Base-by-base conservation (phyloP, 495 filamentous ascomycete genomes). In the Trichoderma virens region DNA sequence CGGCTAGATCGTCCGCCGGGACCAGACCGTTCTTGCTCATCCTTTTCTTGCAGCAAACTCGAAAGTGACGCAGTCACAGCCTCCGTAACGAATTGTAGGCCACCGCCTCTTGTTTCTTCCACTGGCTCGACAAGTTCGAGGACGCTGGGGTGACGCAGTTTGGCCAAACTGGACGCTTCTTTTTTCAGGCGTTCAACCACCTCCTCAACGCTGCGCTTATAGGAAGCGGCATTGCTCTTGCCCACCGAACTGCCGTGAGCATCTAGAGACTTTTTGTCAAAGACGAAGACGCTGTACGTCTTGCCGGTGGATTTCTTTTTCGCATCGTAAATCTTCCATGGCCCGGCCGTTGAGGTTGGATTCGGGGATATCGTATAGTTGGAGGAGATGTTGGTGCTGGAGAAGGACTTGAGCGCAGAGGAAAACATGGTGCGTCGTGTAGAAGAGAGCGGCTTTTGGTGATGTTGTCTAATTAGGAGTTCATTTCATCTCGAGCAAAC, bases 301-400 rank as follows among this genome's bases (percentile, higher is more conserved):
- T 93, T 96, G 38, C 86, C 88, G 0, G 92, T 94, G 14, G 88
- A 89, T 74, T 97, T 97, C 75, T 96, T 96, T 81, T 95, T 97
- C 54, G 90, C 95, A 78, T 95, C 90, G 79, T 91, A 92, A 74
- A 98, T 93, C 78, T 92, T 96, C 94, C 94, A 98, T 28, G 93
- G 90, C 25, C 94, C 94, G 27, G 92, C 89, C 35, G 84, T 83
- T 23, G 90, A 84, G 13, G 82, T 83, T 25, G 89, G 83, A 62
- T 83, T 81, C 23, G 86, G 79, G 8, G 90, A 84, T 61, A 97
- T 79, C 64, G 86, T 83, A 76, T 98, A 98, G 75, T 96, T 93
- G 66, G 90, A 85, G 65, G 86, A 84, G 76, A 98, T 98, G 73
- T 96, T 93, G 32, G 71, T 82, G 60, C 90, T 90, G 62, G 86